phyloP scores from a whole-genome alignment of 1,284 basidiomycete genomes.

The Agroathelia rolfsii region DNA sequence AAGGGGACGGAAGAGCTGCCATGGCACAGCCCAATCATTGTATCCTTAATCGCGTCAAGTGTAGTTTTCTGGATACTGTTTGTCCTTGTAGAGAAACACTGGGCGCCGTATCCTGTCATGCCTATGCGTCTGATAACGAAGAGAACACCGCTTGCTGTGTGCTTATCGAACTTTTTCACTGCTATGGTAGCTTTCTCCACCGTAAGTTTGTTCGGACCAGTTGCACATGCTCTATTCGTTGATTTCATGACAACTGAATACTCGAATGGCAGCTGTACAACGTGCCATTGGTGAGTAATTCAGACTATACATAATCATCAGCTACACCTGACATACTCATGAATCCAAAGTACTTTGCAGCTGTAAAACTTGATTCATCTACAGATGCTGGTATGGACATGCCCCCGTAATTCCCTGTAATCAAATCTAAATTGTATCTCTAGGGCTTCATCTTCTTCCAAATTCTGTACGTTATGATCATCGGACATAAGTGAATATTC shows the following conservation, averaged over 20 bases:
- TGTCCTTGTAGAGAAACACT: constrained; percentile 62
- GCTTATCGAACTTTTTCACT: constrained; percentile 69
- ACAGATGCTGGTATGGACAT: constrained; percentile 64
- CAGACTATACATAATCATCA: constrained; percentile 8
- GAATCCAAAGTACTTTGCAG: constrained; percentile 67
- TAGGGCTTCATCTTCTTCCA: constrained; percentile 74
- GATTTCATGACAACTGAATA: constrained; percentile 9
- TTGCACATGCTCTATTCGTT: constrained; percentile 2
- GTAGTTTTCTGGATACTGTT: constrained; percentile 48
- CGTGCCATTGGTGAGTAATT: constrained; percentile 57
- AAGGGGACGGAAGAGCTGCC: constrained; percentile 74
- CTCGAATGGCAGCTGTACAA: constrained; percentile 61
- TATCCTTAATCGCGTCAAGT: constrained; percentile 52
- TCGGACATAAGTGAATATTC: constrained; percentile 12
- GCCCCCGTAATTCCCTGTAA: constrained; percentile 8
- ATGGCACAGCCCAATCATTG: constrained; percentile 66
- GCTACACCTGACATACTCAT: constrained; percentile 7
- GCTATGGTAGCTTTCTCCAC: constrained; percentile 73
- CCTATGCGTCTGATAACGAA: constrained; percentile 68
- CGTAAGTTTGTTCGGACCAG: constrained; percentile 34
- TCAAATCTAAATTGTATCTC: constrained; percentile 10
- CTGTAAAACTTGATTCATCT: constrained; percentile 69
- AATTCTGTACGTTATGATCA: constrained; percentile 54
- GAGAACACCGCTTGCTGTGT: constrained; percentile 72
- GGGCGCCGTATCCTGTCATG: constrained; percentile 76